Percentiles rank a stretch among this genome's conserved stretches.
phyloP scores from a whole-genome alignment of 2,329 filamentous ascomycete genomes.

The Calonectria leucothoes region DNA sequence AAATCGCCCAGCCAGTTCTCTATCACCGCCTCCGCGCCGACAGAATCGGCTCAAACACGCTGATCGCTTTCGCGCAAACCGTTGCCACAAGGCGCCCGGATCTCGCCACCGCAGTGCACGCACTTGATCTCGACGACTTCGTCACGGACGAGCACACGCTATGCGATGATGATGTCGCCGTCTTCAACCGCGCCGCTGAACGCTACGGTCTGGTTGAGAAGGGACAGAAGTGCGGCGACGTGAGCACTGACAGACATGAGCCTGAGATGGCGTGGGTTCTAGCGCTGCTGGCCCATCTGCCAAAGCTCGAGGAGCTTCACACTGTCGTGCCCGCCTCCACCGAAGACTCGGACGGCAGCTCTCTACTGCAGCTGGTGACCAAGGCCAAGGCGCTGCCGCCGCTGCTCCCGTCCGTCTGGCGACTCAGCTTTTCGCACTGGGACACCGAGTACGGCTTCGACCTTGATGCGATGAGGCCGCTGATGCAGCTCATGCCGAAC shows the following conservation, averaged over 20 bases:
- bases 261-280: neutral
- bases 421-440: neutral
- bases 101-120: neutral
- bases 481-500: neutral
- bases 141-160: neutral
- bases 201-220: neutral
- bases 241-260: neutral
- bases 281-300: neutral
- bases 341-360: neutral
- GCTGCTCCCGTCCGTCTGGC: neutral
- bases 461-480: neutral
- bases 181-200: neutral
- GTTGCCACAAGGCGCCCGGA: neutral
- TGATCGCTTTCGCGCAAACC: neutral
- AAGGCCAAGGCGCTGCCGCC: neutral
- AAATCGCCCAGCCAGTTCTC: neutral
- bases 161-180: neutral
- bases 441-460: neutral
- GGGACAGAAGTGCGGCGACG: neutral
- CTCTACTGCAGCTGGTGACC: neutral
- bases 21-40: neutral
- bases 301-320: neutral
- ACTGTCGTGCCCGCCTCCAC: neutral
- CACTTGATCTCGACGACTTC: neutral
- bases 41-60: neutral